Conservation (phyloP, 1,139 yeast species). For the Yamadazyma spencermartinsiae region DNA sequence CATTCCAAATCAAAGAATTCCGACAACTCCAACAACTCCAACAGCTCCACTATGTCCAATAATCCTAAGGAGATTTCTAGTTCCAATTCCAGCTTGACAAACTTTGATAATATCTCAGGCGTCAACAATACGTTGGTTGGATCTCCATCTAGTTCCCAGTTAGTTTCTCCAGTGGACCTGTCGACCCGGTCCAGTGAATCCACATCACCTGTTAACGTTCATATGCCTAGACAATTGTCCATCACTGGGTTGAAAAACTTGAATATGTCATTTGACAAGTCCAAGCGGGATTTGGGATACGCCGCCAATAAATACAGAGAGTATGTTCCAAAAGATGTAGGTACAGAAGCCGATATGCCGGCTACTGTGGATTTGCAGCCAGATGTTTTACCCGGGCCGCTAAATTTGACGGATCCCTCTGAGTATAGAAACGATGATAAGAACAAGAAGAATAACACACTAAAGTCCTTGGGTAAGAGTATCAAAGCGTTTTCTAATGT, state of each 20-base stretch:
- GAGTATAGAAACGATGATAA: slow-evolving; percentile 20
- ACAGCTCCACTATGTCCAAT: background rate
- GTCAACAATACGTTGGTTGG: background rate
- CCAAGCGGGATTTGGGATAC: slow-evolving; percentile 24
- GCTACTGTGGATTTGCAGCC: slow-evolving; percentile 9
- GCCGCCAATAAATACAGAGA: slow-evolving; percentile 27
- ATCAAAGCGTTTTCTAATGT: slow-evolving; percentile 38
- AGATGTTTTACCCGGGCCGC: slow-evolving; percentile 23
- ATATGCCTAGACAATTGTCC: slow-evolving; percentile 34
- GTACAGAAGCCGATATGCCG: slow-evolving; percentile 4
- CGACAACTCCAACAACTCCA: background rate
- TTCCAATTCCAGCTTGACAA: background rate
- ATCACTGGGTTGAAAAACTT: slow-evolving; percentile 30
- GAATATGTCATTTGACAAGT: slow-evolving; percentile 37
- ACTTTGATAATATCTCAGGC: too few relatives aligned
- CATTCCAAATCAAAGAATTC: background rate
- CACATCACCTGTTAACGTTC: slow-evolving; percentile 20
- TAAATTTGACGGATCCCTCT: slow-evolving; percentile 31
- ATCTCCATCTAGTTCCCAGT: slow-evolving; percentile 8
- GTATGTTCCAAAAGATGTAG: slow-evolving; percentile 1
- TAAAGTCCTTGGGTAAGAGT: slow-evolving; percentile 27
- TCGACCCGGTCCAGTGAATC: slow-evolving; percentile 8
- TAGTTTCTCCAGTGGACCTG: slow-evolving; percentile 11
- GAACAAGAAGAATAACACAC: slow-evolving; percentile 14
- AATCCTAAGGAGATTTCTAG: background rate